Evolutionary conservation across 148 eudicot genomes (phyloP).

Genomic region (Rhododendron williamsianum): DNA sequence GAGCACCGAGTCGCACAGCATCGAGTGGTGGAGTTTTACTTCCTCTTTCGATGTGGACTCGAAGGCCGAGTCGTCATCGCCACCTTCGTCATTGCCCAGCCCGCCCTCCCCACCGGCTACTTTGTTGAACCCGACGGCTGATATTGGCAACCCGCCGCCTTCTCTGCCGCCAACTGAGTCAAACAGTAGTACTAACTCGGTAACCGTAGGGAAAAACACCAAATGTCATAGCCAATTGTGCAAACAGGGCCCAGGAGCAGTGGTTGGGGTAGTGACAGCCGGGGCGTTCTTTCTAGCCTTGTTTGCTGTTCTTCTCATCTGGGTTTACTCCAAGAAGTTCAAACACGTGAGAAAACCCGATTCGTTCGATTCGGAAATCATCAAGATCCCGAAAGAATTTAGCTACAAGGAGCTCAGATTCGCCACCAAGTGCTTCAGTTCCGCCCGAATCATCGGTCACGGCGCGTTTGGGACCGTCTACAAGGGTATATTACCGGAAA

Average conservation of each 20-base stretch:
- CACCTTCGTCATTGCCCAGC: constrained; percentile 21
- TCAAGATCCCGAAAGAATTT: constrained; percentile 74
- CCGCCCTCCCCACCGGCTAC: constrained; percentile 27
- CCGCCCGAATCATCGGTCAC: constrained; percentile 57
- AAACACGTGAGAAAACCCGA: constrained; percentile 22
- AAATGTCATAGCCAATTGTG: constrained; percentile 38
- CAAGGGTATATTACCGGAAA: constrained; percentile 49
- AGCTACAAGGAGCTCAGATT: constrained; percentile 66
- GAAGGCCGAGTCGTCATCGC: constrained; percentile 1
- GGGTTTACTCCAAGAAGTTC: constrained; percentile 58
- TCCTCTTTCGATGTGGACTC: constrained; percentile 39
- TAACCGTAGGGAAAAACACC: constrained; percentile 13
- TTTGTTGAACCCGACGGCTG: constrained; percentile 30
- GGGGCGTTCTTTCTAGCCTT: constrained; percentile 67
- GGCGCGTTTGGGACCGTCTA: constrained; percentile 90
- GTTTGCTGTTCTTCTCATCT: constrained; percentile 44
- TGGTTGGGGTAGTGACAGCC: constrained; percentile 78
- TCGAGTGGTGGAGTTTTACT: constrained; percentile 87
- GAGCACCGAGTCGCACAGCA: constrained; percentile 68
- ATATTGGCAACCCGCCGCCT: constrained; percentile 23
- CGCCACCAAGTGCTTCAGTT: constrained; percentile 65
- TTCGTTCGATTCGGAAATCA: constrained; percentile 46
- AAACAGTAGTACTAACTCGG: constrained; percentile 6
- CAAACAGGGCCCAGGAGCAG: constrained; percentile 49
- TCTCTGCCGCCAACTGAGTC: constrained; percentile 30